A percentile compares a stretch with the other conserved stretches of the same genome.
phyloP scores from a whole-genome alignment of 345 rosid species.

The Dipteronia dyeriana region DNA sequence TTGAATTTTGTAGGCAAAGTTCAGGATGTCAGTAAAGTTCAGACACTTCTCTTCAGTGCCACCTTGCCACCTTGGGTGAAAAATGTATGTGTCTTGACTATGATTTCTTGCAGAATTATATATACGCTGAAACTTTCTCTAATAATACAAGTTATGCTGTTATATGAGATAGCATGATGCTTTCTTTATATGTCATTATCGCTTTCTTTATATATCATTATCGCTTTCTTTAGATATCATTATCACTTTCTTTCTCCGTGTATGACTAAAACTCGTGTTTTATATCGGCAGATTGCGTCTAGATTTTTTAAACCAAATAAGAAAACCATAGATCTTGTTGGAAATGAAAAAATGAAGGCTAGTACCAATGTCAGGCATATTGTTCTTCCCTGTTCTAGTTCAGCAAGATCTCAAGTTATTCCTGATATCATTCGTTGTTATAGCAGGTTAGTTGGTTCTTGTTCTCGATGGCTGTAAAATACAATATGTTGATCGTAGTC shows the following conservation, averaged over 20 bases:
- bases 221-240: background rate
- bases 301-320: slow-evolving; percentile 72
- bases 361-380: slow-evolving; percentile 88
- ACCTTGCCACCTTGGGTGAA: slow-evolving; percentile 92
- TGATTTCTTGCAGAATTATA: background rate
- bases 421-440: slow-evolving; percentile 93
- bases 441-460: slow-evolving; percentile 60
- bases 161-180: background rate
- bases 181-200: background rate
- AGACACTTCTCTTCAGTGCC: slow-evolving; percentile 99
- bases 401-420: slow-evolving; percentile 77
- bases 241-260: background rate
- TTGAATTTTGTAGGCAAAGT: slow-evolving; percentile 69
- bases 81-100: slow-evolving; percentile 47
- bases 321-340: slow-evolving; percentile 97
- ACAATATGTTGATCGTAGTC: background rate
- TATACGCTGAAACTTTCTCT: background rate
- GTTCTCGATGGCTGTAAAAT: background rate
- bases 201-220: background rate
- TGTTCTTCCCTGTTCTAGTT: slow-evolving; percentile 69
- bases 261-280: slow-evolving; percentile 21
- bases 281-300: slow-evolving; percentile 52
- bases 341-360: slow-evolving; percentile 97
- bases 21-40: slow-evolving; percentile 77
- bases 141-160: background rate